A percentile compares a stretch with the other conserved stretches of the same genome.
These are phyloP conservation scores for Colletotrichum salicis DNA, from an alignment of 2,329 filamentous ascomycete genomes.

Conservation along the genomic window DNA sequence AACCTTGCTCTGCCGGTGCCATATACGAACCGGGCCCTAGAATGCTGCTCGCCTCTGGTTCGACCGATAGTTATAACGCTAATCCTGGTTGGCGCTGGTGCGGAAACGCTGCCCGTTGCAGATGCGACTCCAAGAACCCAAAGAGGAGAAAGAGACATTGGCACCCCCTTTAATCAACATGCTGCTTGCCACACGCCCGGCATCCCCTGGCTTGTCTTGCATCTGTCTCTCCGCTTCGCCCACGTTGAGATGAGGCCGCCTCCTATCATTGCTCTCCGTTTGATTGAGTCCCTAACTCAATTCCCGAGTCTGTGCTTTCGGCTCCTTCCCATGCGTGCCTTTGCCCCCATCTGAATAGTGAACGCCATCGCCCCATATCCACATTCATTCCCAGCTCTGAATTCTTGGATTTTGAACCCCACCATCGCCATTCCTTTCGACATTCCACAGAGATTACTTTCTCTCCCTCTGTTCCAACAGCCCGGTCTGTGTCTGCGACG, in stretches of 20 bases:
- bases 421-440: constrained; percentile 14
- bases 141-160: constrained; percentile 33
- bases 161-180: constrained; percentile 35
- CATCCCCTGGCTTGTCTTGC: constrained; percentile 32
- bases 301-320: constrained; percentile 15
- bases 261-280: constrained; percentile 29
- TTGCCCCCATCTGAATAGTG: too few species aligned
- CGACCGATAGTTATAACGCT: constrained; percentile 32
- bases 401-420: constrained; percentile 18
- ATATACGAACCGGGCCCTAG: constrained; percentile 10
- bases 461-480: constrained; percentile 5
- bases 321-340: not conserved
- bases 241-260: constrained; percentile 22
- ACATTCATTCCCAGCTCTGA: constrained; percentile 17
- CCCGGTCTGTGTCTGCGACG: constrained; percentile 11
- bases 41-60: constrained; percentile 21
- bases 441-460: not conserved
- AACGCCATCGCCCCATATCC: constrained; percentile 2
- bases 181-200: constrained; percentile 22
- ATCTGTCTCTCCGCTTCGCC: constrained; percentile 18
- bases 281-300: constrained; percentile 10
- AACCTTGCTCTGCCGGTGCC: constrained; percentile 27
- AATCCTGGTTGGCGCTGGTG: constrained; percentile 30
- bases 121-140: constrained; percentile 28
- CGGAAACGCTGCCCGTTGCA: constrained; percentile 34